phyloP scores from a whole-genome alignment of 129 eudicot genomes.

The Heracleum sosnowskyi region DNA sequence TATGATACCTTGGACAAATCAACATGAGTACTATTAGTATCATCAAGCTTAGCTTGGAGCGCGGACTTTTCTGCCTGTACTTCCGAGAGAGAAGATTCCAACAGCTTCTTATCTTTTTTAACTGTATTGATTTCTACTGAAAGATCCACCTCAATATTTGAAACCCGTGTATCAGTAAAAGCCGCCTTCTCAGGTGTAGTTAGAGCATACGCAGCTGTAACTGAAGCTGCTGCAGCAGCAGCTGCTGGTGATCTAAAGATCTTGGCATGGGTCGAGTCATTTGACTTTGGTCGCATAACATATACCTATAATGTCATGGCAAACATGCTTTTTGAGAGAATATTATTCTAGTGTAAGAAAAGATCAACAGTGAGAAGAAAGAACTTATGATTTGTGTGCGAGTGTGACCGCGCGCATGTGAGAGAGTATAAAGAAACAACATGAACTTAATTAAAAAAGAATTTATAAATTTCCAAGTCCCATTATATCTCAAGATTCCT shows the following conservation, averaged over 20 bases:
- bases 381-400: neutral
- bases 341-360: too few relatives aligned
- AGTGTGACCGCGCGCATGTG: too few relatives aligned
- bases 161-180: slow-evolving; percentile 27
- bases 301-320: slow-evolving; percentile 6
- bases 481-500: neutral
- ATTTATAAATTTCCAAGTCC: neutral
- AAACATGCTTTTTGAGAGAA: neutral
- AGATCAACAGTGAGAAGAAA: neutral
- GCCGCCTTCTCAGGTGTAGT: slow-evolving; percentile 50
- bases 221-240: slow-evolving; percentile 99
- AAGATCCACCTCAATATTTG: slow-evolving; percentile 45
- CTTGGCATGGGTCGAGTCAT: slow-evolving; percentile 52
- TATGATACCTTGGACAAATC: slow-evolving; percentile 71
- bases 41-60: slow-evolving; percentile 62
- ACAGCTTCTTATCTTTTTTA: slow-evolving; percentile 53
- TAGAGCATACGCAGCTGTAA: slow-evolving; percentile 84
- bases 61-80: slow-evolving; percentile 42
- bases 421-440: neutral
- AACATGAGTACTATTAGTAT: slow-evolving; percentile 40
- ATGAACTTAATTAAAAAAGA: neutral
- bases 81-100: slow-evolving; percentile 58
- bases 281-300: slow-evolving; percentile 71
- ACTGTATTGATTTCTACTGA: slow-evolving; percentile 31
- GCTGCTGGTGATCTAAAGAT: slow-evolving; percentile 90